These are phyloP conservation scores for Thraustochytrium striatum DNA, from an alignment of 352 stramenopile species.

Conservation along the genomic window DNA sequence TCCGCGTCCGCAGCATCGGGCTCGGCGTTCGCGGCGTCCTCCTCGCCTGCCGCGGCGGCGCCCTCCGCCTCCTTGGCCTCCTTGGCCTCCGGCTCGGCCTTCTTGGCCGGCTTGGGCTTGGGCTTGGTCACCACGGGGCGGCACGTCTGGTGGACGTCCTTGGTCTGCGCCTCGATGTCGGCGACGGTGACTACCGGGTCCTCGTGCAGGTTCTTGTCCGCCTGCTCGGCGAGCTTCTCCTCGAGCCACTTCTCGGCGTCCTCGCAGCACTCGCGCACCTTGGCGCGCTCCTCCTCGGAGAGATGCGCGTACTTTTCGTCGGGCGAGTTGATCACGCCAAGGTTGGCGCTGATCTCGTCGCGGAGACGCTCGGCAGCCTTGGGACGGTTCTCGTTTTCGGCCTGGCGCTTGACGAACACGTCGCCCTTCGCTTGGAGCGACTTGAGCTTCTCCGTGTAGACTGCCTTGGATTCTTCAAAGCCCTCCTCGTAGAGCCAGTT, in stretches of 20 bases:
- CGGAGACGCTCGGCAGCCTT: constrained; percentile 81
- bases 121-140: constrained; percentile 94
- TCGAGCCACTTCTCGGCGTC: constrained; percentile 89
- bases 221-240: constrained; percentile 90
- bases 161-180: constrained; percentile 54
- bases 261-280: constrained; percentile 78
- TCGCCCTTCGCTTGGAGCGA: constrained; percentile 85
- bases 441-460: constrained; percentile 90
- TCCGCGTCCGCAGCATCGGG: constrained; percentile 51
- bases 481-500: constrained; percentile 98
- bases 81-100: constrained; percentile 58
- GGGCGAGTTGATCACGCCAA: constrained; percentile 85
- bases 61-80: constrained; percentile 50
- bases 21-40: constrained; percentile 59
- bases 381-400: constrained; percentile 80
- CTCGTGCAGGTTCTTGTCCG: constrained; percentile 68
- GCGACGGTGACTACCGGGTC: constrained; percentile 71
- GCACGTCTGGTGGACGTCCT: constrained; percentile 76
- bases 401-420: constrained; percentile 85
- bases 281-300: constrained; percentile 87
- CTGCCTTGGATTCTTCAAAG: constrained; percentile 94
- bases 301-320: constrained; percentile 91
- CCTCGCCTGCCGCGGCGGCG: constrained; percentile 51
- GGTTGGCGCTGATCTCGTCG: constrained; percentile 87
- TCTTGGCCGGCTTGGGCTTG: constrained; percentile 65